Evolutionary conservation across 2,329 filamentous ascomycete genomes (phyloP), one percentile per base, ranked within the genome.

Genomic region (Hymenoscyphus infarciens): DNA sequence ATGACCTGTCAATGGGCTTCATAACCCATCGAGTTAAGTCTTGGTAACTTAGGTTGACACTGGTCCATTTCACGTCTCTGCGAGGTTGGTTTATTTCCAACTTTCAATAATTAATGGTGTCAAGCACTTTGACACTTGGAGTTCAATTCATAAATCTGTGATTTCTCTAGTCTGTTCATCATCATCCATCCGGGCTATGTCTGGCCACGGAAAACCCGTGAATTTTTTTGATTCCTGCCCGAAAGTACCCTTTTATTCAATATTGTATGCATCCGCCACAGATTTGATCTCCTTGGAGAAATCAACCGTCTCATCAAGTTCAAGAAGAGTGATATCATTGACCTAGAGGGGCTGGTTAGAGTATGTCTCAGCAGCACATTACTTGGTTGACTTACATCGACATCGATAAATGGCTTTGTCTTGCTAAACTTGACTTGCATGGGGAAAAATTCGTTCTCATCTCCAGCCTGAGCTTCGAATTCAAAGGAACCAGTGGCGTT

Each of bases 401-500:
- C 91, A 72, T 97, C 92, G 58, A 98, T 84, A 76, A 91, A 97
- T 31, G 95, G 94, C 63, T 83, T 86, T 52, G 86, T 84, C 83
- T 96, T 97, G 67, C 86, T 88, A 78, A 99, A 99, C 61, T 87
- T 85, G 64, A 98, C 87, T 60, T 85, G 89, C 93, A 99, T 98
- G 1, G 95, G 95, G 87, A 99, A 99, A 80, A 98, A 98, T 71
- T 97, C 93, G 62, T 91, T 88, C 74, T 98, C 95, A 69, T 93
- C 91, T 61, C 87, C 85, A 11, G 91, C 91, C 75, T 91, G 87
- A 1, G 92, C 92, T 77, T 98, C 95, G 69, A 99, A 98, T 76
- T 99, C 95, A 73, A 99, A 98, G 56, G 90, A 89, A 19, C 95
- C 95, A 49, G 82, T 92, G 19, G 87, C 79, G 74, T 95, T 97